These are phyloP conservation scores for Litchi chinensis DNA, from an alignment of 345 rosid species.

Conservation along the genomic window DNA sequence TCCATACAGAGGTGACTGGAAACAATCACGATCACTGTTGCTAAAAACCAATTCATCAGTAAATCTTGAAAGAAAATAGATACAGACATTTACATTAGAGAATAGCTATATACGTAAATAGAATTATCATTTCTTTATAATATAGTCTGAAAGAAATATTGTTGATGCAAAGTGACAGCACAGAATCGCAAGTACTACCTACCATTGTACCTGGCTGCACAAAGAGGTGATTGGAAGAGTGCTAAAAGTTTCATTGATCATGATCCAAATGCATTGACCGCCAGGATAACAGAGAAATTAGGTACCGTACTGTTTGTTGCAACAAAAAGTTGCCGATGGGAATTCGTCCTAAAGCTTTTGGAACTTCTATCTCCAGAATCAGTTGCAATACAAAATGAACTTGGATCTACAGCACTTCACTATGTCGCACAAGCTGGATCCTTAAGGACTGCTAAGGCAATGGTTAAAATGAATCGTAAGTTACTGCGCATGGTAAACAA, in stretches of 20 bases:
- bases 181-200: neutral
- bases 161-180: too few relatives aligned
- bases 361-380: neutral
- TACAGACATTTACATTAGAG: too few relatives aligned
- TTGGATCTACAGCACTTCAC: neutral
- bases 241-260: neutral
- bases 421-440: neutral
- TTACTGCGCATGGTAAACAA: too few relatives aligned
- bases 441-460: neutral
- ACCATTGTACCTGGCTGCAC: neutral
- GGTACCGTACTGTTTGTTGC: neutral
- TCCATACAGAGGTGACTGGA: too few relatives aligned
- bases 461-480: too few relatives aligned
- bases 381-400: neutral
- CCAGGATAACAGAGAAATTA: neutral
- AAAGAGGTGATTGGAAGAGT: neutral
- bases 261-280: neutral
- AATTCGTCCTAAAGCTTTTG: neutral
- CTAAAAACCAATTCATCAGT: too few relatives aligned
- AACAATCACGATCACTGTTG: too few relatives aligned
- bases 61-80: too few relatives aligned
- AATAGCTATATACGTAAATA: too few relatives aligned
- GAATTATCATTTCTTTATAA: too few relatives aligned
- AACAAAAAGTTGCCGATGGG: neutral
- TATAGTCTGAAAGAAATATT: too few relatives aligned